phyloP scores from a whole-genome alignment of 345 rosid genomes.

The Crucihimalaya himalaica region DNA sequence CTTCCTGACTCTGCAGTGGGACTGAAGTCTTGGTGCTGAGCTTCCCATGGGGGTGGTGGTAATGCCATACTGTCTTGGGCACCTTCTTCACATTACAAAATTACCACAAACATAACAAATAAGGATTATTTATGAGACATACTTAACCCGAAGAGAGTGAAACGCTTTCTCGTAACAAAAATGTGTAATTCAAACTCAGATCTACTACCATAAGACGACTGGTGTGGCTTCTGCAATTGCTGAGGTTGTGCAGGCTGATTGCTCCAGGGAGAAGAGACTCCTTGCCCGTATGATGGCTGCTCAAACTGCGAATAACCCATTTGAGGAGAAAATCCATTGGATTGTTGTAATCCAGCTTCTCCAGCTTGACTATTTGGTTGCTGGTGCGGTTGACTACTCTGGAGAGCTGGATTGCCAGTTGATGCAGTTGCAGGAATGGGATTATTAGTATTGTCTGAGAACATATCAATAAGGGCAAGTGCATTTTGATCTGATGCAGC shows the following conservation, averaged over 20 bases:
- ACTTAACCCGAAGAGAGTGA: background rate
- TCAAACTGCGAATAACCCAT: slow-evolving; percentile 66
- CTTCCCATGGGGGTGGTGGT: slow-evolving; percentile 99
- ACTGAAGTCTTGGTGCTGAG: slow-evolving; percentile 65
- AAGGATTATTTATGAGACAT: slow-evolving; percentile 9
- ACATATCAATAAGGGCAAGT: slow-evolving; percentile 86
- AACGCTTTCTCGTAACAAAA: slow-evolving; percentile 12
- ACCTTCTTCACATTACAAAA: slow-evolving; percentile 53
- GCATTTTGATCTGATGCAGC: slow-evolving; percentile 78
- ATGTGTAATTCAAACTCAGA: slow-evolving; percentile 12
- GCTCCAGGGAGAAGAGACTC: slow-evolving; percentile 64
- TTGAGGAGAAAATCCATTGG: slow-evolving; percentile 62
- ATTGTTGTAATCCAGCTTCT: slow-evolving; percentile 58
- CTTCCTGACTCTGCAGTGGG: slow-evolving; percentile 49
- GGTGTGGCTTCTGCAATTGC: slow-evolving; percentile 48
- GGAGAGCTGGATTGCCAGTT: slow-evolving; percentile 50
- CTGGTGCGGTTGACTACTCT: slow-evolving; percentile 60
- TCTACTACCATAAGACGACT: slow-evolving; percentile 64
- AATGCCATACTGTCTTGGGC: slow-evolving; percentile 56
- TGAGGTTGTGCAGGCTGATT: slow-evolving; percentile 55
- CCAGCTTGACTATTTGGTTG: slow-evolving; percentile 63
- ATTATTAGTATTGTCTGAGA: slow-evolving; percentile 54
- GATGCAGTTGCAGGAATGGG: slow-evolving; percentile 57
- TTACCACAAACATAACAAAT: slow-evolving; percentile 18
- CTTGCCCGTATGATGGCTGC: slow-evolving; percentile 62